phyloP scores from a whole-genome alignment of 164 flowering plant genomes.

The Annona squamosa region DNA sequence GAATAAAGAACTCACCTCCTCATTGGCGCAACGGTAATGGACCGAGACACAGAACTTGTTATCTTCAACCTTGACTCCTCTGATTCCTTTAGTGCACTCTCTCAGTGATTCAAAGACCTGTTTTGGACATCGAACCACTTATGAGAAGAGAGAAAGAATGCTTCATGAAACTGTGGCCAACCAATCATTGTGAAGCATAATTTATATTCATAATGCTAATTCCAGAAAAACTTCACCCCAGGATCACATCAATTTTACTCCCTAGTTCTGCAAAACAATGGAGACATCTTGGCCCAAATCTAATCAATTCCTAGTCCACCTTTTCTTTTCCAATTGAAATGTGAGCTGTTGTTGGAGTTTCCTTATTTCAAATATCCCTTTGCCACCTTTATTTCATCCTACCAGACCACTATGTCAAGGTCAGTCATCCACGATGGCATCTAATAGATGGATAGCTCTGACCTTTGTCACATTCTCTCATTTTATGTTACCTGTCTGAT shows the following conservation, averaged over 20 bases:
- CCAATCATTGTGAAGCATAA: neutral
- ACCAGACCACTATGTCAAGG: neutral
- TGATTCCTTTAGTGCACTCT: slow-evolving; percentile 6
- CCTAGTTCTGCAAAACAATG: neutral
- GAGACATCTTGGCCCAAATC: neutral
- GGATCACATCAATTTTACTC: neutral
- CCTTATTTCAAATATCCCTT: no score
- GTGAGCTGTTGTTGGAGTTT: no score
- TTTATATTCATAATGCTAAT: neutral
- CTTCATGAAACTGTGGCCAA: neutral
- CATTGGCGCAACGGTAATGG: slow-evolving; percentile 14
- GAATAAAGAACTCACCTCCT: slow-evolving; percentile 5
- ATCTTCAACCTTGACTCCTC: slow-evolving; percentile 12
- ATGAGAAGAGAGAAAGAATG: slow-evolving; percentile 1
- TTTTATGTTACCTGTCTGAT: neutral
- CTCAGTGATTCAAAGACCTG: slow-evolving; percentile 12
- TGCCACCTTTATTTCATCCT: neutral
- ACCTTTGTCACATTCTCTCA: neutral
- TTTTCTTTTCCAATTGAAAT: neutral
- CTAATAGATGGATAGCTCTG: neutral
- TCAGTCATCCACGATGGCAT: neutral
- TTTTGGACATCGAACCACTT: neutral
- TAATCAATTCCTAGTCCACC: neutral
- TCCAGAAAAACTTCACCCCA: neutral
- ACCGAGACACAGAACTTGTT: slow-evolving; percentile 18